phyloP scores from a whole-genome alignment of 202 grass and related monocot species.

The Digitaria exilis region DNA sequence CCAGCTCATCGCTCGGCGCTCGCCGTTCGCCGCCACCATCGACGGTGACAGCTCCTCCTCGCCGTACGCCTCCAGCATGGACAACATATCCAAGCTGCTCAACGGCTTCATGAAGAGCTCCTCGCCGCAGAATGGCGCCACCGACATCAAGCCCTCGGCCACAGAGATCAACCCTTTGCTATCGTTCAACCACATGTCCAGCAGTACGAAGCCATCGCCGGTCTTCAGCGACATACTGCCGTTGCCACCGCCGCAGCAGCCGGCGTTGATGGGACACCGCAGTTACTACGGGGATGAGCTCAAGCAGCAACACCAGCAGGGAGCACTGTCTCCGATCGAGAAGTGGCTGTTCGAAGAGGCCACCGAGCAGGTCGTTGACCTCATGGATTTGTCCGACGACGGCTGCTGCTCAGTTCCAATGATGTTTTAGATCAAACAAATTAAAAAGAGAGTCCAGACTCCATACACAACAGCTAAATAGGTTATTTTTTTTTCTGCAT shows the following conservation, averaged over 20 bases:
- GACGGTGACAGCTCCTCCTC: conserved; percentile 34
- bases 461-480: conserved; percentile 25
- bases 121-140: background rate
- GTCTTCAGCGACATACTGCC: conserved; percentile 33
- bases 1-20: conserved; percentile 28
- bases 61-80: conserved; percentile 82
- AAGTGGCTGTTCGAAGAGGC: conserved; percentile 85
- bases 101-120: conserved; percentile 68
- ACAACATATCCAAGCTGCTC: conserved; percentile 84
- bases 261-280: conserved; percentile 7
- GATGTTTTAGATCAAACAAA: conserved; percentile 40
- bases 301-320: conserved; percentile 40
- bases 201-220: background rate
- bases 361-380: too few relatives aligned
- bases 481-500: conserved; percentile 22
- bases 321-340: conserved; percentile 68
- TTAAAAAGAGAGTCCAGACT: background rate
- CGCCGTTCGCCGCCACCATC: conserved; percentile 32
- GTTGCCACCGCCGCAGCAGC: conserved; percentile 25
- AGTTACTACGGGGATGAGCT: background rate
- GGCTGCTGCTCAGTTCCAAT: conserved; percentile 47
- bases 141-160: conserved; percentile 30
- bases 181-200: conserved; percentile 40
- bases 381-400: conserved; percentile 68
- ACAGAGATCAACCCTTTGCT: conserved; percentile 45